Evolutionary conservation across 2,329 filamentous ascomycete genomes (phyloP).

Genomic region (Aaosphaeria arxii): DNA sequence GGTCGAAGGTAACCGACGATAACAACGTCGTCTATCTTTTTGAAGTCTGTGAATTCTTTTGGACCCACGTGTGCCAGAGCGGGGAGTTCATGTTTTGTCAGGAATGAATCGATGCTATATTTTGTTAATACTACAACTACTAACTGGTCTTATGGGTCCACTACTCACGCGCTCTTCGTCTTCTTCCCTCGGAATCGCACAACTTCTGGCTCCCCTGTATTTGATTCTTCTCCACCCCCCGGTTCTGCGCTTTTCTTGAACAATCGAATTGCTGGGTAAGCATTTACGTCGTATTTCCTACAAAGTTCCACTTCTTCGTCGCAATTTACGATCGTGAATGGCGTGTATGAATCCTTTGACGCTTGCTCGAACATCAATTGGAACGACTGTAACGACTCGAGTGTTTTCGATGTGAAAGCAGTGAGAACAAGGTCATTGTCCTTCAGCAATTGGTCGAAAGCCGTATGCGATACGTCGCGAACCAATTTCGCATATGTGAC

Average conservation of each 20-base stretch:
- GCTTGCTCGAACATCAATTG: slow-evolving; percentile 8
- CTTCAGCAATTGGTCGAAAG: slow-evolving; percentile 6
- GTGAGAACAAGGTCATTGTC: slow-evolving; percentile 7
- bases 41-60: slow-evolving; percentile 5
- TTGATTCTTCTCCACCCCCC: neutral
- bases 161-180: slow-evolving; percentile 1
- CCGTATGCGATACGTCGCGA: slow-evolving; percentile 1
- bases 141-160: neutral
- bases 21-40: slow-evolving; percentile 12
- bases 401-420: slow-evolving; percentile 13
- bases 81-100: slow-evolving; percentile 11
- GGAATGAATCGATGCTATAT: slow-evolving; percentile 10
- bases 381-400: slow-evolving; percentile 9
- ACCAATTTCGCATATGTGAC: neutral
- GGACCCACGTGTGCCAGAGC: slow-evolving; percentile 5
- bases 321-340: slow-evolving; percentile 15
- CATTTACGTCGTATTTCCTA: slow-evolving; percentile 16
- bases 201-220: neutral
- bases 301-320: slow-evolving; percentile 14
- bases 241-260: slow-evolving; percentile 6
- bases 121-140: neutral
- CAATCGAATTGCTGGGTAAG: slow-evolving; percentile 17
- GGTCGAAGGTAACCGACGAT: slow-evolving; percentile 13
- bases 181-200: slow-evolving; percentile 15
- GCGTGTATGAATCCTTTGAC: slow-evolving; percentile 5